Evolutionary conservation across 768 basidiomycete genomes (phyloP).

Genomic region (Tylopilus felleus): DNA sequence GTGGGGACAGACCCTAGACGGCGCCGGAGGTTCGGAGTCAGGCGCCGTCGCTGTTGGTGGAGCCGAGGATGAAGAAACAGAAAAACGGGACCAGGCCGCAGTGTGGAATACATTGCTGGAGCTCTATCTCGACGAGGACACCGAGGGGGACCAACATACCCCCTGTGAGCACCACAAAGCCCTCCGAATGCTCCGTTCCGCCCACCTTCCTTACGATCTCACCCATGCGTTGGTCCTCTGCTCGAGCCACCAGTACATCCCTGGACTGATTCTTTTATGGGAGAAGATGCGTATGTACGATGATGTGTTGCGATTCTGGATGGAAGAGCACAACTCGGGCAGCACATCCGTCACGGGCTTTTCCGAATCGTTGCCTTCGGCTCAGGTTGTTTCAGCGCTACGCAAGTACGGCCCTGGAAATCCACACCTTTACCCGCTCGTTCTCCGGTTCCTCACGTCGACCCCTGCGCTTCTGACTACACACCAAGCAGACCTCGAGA

Average conservation of each 20-base stretch:
- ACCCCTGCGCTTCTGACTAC: conserved; percentile 66
- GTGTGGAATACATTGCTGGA: conserved; percentile 97
- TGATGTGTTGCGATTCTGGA: conserved; percentile 91
- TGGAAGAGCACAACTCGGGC: conserved; percentile 53
- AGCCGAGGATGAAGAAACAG: conserved; percentile 44
- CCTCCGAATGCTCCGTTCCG: conserved; percentile 61
- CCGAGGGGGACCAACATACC: conserved; percentile 21
- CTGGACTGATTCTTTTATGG: conserved; percentile 87
- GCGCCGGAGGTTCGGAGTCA: conserved; percentile 10
- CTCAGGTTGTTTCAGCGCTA: conserved; percentile 66
- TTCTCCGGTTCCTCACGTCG: conserved; percentile 85
- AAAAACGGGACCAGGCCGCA: conserved; percentile 69
- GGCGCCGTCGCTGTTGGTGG: conserved; percentile 10
- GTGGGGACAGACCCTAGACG: conserved; percentile 74
- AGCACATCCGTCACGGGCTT: conserved; percentile 4
- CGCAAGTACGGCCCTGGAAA: conserved; percentile 68
- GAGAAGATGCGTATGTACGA: conserved; percentile 96
- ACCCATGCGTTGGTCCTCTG: conserved; percentile 95
- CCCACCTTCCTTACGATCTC: conserved; percentile 71
- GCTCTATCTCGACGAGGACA: conserved; percentile 66
- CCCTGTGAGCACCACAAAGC: conserved; percentile 52
- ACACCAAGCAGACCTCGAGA: conserved; percentile 68
- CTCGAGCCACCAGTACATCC: conserved; percentile 76
- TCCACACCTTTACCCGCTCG: conserved; percentile 80
- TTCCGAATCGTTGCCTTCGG: conserved; percentile 35